Conservation (phyloP, 495 filamentous ascomycete genomes). For the Penicillium simplicissimum region DNA sequence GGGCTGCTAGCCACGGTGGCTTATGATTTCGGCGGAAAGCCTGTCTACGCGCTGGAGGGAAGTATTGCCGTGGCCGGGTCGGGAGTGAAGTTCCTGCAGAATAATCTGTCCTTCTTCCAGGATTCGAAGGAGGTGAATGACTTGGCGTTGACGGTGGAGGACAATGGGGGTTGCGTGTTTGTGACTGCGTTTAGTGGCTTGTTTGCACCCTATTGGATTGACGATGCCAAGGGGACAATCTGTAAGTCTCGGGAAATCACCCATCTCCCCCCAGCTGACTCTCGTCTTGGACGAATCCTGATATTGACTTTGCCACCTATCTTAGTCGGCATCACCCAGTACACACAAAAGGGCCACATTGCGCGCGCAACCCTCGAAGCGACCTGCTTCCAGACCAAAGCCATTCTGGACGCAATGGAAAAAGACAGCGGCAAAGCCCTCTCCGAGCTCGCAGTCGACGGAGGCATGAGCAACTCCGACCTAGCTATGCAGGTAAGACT, state of each 20-base stretch:
- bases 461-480: constrained; percentile 91
- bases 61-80: constrained; percentile 92
- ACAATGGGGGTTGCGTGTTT: constrained; percentile 91
- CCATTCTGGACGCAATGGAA: constrained; percentile 93
- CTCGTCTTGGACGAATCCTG: not conserved
- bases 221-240: constrained; percentile 89
- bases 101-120: constrained; percentile 80
- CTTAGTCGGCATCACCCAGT: constrained; percentile 83
- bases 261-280: too few relatives aligned
- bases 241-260: too few relatives aligned
- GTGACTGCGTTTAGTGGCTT: constrained; percentile 95
- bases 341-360: constrained; percentile 88
- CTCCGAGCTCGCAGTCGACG: constrained; percentile 81
- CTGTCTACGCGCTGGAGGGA: constrained; percentile 90
- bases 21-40: constrained; percentile 66
- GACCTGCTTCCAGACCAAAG: constrained; percentile 93
- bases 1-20: constrained; percentile 91
- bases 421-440: constrained; percentile 84
- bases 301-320: constrained; percentile 1
- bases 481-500: constrained; percentile 76
- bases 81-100: constrained; percentile 84
- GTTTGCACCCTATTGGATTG: constrained; percentile 97
- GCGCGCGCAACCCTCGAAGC: constrained; percentile 93
- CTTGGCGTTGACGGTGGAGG: constrained; percentile 74
- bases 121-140: constrained; percentile 76